These are phyloP conservation scores for Colletotrichum sp. DNA, from an alignment of 2,329 filamentous ascomycete species.

Conservation along the genomic window DNA sequence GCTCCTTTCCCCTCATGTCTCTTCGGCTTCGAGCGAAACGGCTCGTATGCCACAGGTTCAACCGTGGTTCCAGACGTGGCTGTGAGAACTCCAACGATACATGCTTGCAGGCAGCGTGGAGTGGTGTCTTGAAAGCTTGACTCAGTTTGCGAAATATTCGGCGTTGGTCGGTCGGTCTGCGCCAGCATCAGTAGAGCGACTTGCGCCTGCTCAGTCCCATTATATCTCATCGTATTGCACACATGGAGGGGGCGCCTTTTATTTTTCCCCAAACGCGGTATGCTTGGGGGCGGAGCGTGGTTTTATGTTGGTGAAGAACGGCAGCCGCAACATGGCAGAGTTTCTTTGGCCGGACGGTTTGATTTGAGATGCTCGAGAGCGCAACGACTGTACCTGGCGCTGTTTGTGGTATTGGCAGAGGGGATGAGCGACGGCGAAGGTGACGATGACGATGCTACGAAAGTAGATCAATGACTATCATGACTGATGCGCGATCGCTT, in stretches of 20 bases:
- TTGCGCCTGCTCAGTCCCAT: background rate
- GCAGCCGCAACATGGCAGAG: background rate
- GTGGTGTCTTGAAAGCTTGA: background rate
- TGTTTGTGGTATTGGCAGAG: background rate
- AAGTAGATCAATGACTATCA: conserved; percentile 20
- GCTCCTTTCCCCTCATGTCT: background rate
- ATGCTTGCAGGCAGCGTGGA: background rate
- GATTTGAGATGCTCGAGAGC: background rate
- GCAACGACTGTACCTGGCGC: background rate
- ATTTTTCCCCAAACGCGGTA: background rate
- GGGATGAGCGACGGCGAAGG: conserved; percentile 8
- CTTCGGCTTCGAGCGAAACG: background rate
- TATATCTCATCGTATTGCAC: background rate
- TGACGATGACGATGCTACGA: conserved; percentile 17
- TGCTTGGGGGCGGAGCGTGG: background rate
- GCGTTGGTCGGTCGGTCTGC: conserved; percentile 17
- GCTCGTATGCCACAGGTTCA: background rate
- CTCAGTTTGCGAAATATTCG: background rate
- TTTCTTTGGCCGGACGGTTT: background rate
- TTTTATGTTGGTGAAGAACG: background rate
- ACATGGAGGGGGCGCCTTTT: background rate
- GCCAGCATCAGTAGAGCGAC: conserved; percentile 13
- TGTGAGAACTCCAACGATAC: background rate
- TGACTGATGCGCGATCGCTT: conserved; percentile 18
- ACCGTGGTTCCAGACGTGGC: background rate